phyloP scores from a whole-genome alignment of 2,329 filamentous ascomycete species.

The Helotiales sp. region DNA sequence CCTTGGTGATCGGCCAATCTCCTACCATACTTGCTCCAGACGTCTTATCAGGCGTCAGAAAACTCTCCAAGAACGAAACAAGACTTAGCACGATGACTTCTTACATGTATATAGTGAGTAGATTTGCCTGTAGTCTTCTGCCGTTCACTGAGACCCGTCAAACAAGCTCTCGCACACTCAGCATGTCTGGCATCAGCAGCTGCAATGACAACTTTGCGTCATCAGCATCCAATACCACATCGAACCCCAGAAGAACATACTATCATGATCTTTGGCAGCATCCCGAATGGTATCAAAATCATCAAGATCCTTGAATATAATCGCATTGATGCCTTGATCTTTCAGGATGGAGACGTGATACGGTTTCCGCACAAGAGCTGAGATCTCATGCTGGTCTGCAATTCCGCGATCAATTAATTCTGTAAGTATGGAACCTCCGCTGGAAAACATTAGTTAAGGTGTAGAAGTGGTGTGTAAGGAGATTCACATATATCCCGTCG shows the following conservation, averaged over 20 bases:
- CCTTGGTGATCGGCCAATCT: conserved; percentile 41
- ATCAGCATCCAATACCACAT: neutral
- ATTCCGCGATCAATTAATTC: conserved; percentile 8
- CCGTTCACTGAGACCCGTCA: conserved; percentile 43
- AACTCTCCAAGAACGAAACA: neutral
- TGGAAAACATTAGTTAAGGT: conserved; percentile 6
- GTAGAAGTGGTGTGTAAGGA: neutral
- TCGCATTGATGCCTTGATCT: conserved; percentile 21
- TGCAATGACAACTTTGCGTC: conserved; percentile 43
- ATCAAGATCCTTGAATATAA: conserved; percentile 28
- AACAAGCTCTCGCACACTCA: conserved; percentile 40
- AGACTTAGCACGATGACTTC: neutral
- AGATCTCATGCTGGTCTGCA: conserved; percentile 10
- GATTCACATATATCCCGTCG: conserved; percentile 26
- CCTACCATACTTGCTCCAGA: conserved; percentile 46
- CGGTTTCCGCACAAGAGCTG: conserved; percentile 27
- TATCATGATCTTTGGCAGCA: conserved; percentile 25
- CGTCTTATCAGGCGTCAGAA: conserved; percentile 27
- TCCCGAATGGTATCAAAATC: conserved; percentile 22
- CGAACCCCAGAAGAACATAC: conserved; percentile 2
- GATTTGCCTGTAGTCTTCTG: conserved; percentile 37
- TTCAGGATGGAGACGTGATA: conserved; percentile 26
- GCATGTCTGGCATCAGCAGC: conserved; percentile 42
- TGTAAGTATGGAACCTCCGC: conserved; percentile 25
- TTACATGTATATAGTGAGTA: conserved; percentile 42